phyloP scores from a whole-genome alignment of 805 yeast species.

The Hanseniaspora jakobsenii region DNA sequence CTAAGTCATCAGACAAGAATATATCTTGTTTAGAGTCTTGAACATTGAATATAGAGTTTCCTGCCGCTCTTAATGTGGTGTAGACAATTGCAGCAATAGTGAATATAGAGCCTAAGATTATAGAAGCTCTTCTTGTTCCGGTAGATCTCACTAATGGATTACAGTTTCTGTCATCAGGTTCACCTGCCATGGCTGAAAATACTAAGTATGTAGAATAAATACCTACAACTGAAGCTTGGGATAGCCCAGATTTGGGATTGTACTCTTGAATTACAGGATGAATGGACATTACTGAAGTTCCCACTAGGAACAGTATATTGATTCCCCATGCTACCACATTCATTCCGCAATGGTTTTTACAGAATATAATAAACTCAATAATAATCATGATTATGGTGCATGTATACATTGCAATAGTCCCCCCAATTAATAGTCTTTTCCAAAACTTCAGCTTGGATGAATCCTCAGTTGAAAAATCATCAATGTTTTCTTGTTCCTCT shows the following conservation, averaged over 20 bases:
- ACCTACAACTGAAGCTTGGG: constrained; percentile 93
- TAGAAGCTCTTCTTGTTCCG: constrained; percentile 81
- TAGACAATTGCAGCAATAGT: constrained; percentile 93
- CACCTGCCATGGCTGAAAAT: constrained; percentile 86
- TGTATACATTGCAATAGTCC: constrained; percentile 75
- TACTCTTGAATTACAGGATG: constrained; percentile 77
- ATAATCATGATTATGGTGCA: constrained; percentile 61
- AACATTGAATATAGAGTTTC: constrained; percentile 53
- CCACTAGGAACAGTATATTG: constrained; percentile 52
- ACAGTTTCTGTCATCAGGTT: constrained; percentile 87
- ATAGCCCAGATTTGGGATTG: constrained; percentile 91
- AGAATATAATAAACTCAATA: constrained; percentile 71
- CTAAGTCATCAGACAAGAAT: constrained; percentile 26
- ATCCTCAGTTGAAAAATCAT: constrained; percentile 18
- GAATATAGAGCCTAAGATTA: constrained; percentile 80
- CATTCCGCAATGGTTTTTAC: constrained; percentile 71
- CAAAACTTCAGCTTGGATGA: constrained; percentile 36
- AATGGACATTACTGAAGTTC: constrained; percentile 60
- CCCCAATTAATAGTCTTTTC: constrained; percentile 71
- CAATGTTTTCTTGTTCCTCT: constrained; percentile 51
- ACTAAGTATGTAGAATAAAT: constrained; percentile 84
- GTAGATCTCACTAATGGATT: constrained; percentile 82
- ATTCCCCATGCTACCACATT: constrained; percentile 76
- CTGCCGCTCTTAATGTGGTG: constrained; percentile 94
- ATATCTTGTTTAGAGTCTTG: constrained; percentile 24